Evolutionary conservation across 768 basidiomycete species (phyloP), one percentile per base, ranked within the genome.

Genomic region (Podaxis sp.): DNA sequence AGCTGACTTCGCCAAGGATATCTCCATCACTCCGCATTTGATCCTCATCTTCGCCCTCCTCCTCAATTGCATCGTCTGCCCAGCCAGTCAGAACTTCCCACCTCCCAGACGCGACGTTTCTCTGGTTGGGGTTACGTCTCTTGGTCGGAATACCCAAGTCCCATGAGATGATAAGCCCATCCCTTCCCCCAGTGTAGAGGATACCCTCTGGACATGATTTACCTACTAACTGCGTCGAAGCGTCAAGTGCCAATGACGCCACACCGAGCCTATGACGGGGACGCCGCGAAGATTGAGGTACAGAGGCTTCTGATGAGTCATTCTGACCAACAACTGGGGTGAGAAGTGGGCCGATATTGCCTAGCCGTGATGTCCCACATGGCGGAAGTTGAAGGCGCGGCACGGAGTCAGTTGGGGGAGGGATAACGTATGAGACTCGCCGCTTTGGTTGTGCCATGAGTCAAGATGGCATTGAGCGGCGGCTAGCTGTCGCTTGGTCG

Each of bases 31-130:
- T 85, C n/a, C 76, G 76, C 1, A 74, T 57, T 28, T 70, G 75
- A 9, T 87, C 86, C 6, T 87, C 86, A 14, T 90, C 85, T 18
- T 87, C 88, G 2, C 74, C 77, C 60, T 88, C 86, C 50, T 91
- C 89, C 61, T 85, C 87, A 32, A 82, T 77, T 14, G 73, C 72
- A 44, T 90, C 88, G 68, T 90, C 91, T 44, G 75, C 84, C 90
- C 91, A 93, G 27, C 92, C 93, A 0, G 93, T 95, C 70, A 95
- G 77, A 6, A 85, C 75, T 71, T 95, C 94, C 87, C 95, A 93
- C 47, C 82, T 75, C 40, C 77, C 77, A 36, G 70, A 65, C 21
- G 58, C 58, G 48, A 63, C 64, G 16, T 51, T 62, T 4, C 61
- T 47, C 6, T 64, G 64, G 46, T 72, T 70, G 23, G 65, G 46